Conservation (phyloP, 2,329 filamentous ascomycete genomes). For the Penicillium sclerotiorum region DNA sequence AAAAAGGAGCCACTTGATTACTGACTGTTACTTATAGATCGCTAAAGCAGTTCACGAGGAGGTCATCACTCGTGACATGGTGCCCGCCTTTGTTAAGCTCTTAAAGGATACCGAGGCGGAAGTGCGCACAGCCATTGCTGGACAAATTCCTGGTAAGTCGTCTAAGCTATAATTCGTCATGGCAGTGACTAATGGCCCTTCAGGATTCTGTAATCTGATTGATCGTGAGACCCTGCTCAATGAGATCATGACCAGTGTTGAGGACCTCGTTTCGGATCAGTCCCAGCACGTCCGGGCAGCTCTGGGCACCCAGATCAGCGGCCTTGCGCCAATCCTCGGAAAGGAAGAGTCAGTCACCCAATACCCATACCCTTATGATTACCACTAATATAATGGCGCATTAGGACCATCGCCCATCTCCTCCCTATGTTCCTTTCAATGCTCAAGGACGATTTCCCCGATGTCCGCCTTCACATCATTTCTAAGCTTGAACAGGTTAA, state of each 20-base stretch:
- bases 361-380: background rate
- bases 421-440: slow-evolving; percentile 99
- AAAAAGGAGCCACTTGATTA: background rate
- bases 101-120: slow-evolving; percentile 98
- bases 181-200: slow-evolving; percentile 22
- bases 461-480: slow-evolving; percentile 97
- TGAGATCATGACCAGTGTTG: slow-evolving; percentile 94
- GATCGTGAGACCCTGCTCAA: slow-evolving; percentile 86
- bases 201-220: slow-evolving; percentile 88
- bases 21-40: slow-evolving; percentile 61
- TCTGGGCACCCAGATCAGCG: slow-evolving; percentile 94
- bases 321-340: slow-evolving; percentile 91
- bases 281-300: slow-evolving; percentile 97
- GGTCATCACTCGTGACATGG: slow-evolving; percentile 88
- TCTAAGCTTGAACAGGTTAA: slow-evolving; percentile 99
- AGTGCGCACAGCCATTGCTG: slow-evolving; percentile 93
- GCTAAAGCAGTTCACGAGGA: slow-evolving; percentile 98
- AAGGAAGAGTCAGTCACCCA: slow-evolving; percentile 82
- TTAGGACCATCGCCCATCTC: slow-evolving; percentile 89
- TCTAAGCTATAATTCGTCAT: background rate
- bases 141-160: slow-evolving; percentile 79
- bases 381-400: slow-evolving; percentile 21
- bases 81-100: slow-evolving; percentile 95
- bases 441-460: slow-evolving; percentile 99
- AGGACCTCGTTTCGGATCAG: slow-evolving; percentile 92